Conservation (phyloP, 2,329 filamentous ascomycete genomes). For the Calycina marina region DNA sequence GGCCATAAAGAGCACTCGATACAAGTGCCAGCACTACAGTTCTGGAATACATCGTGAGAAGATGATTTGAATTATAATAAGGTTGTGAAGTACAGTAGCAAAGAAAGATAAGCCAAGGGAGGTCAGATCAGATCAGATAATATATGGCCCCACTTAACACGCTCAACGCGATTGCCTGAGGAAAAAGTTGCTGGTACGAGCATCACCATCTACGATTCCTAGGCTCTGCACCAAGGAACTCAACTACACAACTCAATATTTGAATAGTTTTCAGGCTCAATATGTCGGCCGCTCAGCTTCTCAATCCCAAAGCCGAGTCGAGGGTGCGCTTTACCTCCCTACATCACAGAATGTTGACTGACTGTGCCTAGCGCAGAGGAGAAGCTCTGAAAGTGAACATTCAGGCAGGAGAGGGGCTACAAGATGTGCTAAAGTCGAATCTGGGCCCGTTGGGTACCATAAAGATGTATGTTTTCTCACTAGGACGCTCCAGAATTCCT, state of each 20-base stretch:
- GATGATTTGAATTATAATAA: too few species aligned
- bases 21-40: too few species aligned
- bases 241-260: slow-evolving; percentile 1
- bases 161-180: too few species aligned
- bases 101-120: too few species aligned
- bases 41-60: too few species aligned
- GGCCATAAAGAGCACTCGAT: slow-evolving; percentile 10
- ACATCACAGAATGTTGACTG: slow-evolving; percentile 19
- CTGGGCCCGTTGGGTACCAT: slow-evolving; percentile 85
- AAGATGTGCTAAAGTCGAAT: slow-evolving; percentile 94
- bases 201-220: too few species aligned
- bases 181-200: too few species aligned
- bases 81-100: too few species aligned
- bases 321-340: slow-evolving; percentile 66
- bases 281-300: slow-evolving; percentile 96
- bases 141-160: too few species aligned
- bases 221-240: too few species aligned
- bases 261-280: slow-evolving; percentile 12
- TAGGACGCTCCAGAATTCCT: slow-evolving; percentile 1
- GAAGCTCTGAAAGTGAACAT: slow-evolving; percentile 97
- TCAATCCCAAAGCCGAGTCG: slow-evolving; percentile 98
- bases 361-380: slow-evolving; percentile 60
- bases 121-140: too few species aligned
- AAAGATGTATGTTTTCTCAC: slow-evolving; percentile 57
- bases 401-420: slow-evolving; percentile 80